Evolutionary conservation across 768 basidiomycete genomes (phyloP).

Genomic region (Suillus brevipes): DNA sequence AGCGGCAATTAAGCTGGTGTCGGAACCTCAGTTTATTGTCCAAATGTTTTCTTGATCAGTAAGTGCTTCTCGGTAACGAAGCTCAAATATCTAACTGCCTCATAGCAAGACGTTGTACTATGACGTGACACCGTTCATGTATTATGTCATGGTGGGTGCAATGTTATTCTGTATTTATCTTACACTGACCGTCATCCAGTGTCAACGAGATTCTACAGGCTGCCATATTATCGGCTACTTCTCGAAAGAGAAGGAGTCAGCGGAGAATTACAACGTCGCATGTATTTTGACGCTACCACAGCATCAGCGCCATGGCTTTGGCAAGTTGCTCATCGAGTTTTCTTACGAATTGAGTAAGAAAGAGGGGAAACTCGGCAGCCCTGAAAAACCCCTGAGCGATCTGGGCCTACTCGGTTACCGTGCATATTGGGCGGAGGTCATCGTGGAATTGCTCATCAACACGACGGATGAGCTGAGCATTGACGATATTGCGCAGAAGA

Average conservation of each 20-base stretch:
- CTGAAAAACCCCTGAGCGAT: slow-evolving; percentile 96
- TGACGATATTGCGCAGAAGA: slow-evolving; percentile 96
- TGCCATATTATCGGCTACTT: slow-evolving; percentile 98
- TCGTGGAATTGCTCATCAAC: slow-evolving; percentile 83
- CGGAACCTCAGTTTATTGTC: slow-evolving; percentile 94
- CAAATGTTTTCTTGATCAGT: slow-evolving; percentile 99
- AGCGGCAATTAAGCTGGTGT: slow-evolving; percentile 94
- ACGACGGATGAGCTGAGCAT: slow-evolving; percentile 79
- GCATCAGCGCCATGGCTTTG: slow-evolving; percentile 95
- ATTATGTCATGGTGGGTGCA: slow-evolving; percentile 90
- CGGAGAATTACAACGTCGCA: slow-evolving; percentile 97
- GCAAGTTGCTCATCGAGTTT: slow-evolving; percentile 95
- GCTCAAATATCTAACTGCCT: slow-evolving; percentile 1
- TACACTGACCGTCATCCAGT: slow-evolving; percentile 42
- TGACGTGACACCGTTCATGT: slow-evolving; percentile 99
- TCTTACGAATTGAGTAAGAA: slow-evolving; percentile 97
- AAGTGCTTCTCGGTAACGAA: slow-evolving; percentile 35
- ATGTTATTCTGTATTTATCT: slow-evolving; percentile 5
- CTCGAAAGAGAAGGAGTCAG: slow-evolving; percentile 98
- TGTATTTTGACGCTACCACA: slow-evolving; percentile 99
- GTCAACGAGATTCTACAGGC: slow-evolving; percentile 82
- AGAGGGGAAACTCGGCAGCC: slow-evolving; percentile 93
- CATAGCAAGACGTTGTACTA: slow-evolving; percentile 96
- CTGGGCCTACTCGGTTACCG: slow-evolving; percentile 90
- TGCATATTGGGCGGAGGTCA: slow-evolving; percentile 97